phyloP scores from a whole-genome alignment of 228 moss, liverwort and hornwort genomes.

The Sphagnum magellanicum region DNA sequence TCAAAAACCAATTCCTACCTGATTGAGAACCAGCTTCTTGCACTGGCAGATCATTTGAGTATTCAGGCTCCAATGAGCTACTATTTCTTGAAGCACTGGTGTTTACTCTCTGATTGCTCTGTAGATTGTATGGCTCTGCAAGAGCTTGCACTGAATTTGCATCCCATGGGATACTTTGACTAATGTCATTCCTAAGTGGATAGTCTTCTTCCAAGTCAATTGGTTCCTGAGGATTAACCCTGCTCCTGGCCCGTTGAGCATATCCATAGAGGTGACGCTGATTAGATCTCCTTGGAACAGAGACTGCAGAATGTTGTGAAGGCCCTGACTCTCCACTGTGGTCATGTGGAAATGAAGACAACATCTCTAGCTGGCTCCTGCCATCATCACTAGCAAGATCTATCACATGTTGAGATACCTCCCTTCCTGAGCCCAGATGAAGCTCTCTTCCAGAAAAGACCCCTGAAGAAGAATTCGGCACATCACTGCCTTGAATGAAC shows the following conservation, averaged over 20 bases:
- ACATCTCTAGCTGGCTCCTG: constrained; percentile 1
- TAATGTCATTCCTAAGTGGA: constrained; percentile 5
- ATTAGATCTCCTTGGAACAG: constrained; percentile 20
- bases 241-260: constrained; percentile 37
- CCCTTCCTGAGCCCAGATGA: constrained; percentile 12
- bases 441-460: constrained; percentile 31
- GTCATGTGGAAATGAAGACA: constrained; percentile 2
- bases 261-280: constrained; percentile 32
- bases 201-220: constrained; percentile 6
- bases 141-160: constrained; percentile 10
- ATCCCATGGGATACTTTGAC: constrained; percentile 3
- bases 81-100: constrained; percentile 10
- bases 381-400: constrained; percentile 26
- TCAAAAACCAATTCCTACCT: constrained; percentile 17
- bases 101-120: constrained; percentile 25
- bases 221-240: constrained; percentile 11
- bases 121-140: constrained; percentile 22
- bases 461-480: constrained; percentile 6
- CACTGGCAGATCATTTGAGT: constrained; percentile 4
- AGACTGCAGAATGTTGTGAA: constrained; percentile 26
- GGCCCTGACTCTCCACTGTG: constrained; percentile 21
- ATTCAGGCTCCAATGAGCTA: constrained; percentile 18
- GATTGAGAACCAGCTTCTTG: constrained; percentile 18
- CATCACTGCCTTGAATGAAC: constrained; percentile 8
- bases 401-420: constrained; percentile 22